These are phyloP conservation scores for Apiospora arundinis DNA, from an alignment of 2,329 filamentous ascomycete genomes.

Conservation along the genomic window DNA sequence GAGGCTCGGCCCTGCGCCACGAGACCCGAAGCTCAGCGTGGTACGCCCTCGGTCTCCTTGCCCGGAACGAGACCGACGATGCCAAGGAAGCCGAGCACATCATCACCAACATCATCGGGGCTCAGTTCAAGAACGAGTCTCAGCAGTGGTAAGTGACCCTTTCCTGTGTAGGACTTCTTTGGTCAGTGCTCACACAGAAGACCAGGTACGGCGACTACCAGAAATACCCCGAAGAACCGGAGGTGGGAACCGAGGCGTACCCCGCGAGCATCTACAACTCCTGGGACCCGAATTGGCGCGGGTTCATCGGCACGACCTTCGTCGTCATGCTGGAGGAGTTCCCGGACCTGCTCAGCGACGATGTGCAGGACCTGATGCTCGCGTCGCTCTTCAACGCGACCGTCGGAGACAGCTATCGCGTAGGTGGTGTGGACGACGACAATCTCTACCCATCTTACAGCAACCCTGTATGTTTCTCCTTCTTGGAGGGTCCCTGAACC, in stretches of 20 bases:
- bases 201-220: conserved; percentile 57
- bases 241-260: conserved; percentile 58
- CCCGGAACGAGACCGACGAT: conserved; percentile 58
- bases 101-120: conserved; percentile 58
- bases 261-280: conserved; percentile 32
- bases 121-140: conserved; percentile 57
- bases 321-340: conserved; percentile 67
- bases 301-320: conserved; percentile 65
- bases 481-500: neutral
- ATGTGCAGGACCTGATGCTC: conserved; percentile 52
- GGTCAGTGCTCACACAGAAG: neutral
- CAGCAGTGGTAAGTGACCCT: conserved; percentile 56
- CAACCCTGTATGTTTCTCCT: conserved; percentile 51
- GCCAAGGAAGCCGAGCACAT: conserved; percentile 58
- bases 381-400: conserved; percentile 61
- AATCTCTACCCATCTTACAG: conserved; percentile 69
- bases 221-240: conserved; percentile 62
- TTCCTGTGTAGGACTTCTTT: neutral
- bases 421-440: conserved; percentile 64
- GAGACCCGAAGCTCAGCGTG: conserved; percentile 63
- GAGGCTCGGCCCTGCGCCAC: conserved; percentile 54
- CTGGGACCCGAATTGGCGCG: conserved; percentile 71
- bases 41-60: conserved; percentile 65
- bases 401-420: conserved; percentile 65
- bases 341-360: conserved; percentile 47